phyloP scores from a whole-genome alignment of 345 rosid genomes.

The Eucalyptus polybractea region DNA sequence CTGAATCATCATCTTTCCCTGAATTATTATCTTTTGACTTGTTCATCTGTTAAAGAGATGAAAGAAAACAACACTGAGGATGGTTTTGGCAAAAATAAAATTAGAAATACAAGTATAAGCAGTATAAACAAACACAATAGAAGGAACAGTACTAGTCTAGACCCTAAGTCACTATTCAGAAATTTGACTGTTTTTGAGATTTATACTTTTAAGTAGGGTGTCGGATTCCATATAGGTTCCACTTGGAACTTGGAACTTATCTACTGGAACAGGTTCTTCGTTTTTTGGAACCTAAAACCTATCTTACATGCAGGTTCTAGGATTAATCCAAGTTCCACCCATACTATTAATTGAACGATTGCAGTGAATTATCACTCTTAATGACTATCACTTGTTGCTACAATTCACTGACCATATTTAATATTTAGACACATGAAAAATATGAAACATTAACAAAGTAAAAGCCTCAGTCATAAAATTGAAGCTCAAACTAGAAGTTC shows the following conservation, averaged over 20 bases:
- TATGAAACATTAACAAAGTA: too few species aligned
- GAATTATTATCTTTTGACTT: slow-evolving; percentile 31
- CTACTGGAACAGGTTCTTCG: too few species aligned
- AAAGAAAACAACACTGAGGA: background rate
- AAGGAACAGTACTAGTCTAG: background rate
- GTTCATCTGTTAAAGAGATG: slow-evolving; percentile 47
- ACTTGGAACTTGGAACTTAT: accelerated
- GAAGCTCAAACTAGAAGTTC: too few species aligned
- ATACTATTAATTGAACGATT: too few species aligned
- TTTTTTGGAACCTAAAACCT: too few species aligned
- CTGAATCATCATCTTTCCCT: slow-evolving; percentile 25
- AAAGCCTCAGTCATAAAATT: too few species aligned
- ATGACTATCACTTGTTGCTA: too few species aligned
- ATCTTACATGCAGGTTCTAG: too few species aligned
- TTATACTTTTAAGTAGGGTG: background rate
- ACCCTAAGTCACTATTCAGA: background rate
- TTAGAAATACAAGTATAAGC: background rate
- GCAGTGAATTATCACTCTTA: accelerated
- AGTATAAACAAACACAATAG: background rate
- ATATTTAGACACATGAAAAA: too few species aligned
- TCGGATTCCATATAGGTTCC: too few species aligned
- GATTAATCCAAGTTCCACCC: too few species aligned
- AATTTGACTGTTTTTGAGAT: background rate
- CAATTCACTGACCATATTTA: too few species aligned
- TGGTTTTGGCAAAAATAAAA: background rate